Evolutionary conservation across 1,284 basidiomycete species (phyloP).

Genomic region (Melampsora allii-populina): DNA sequence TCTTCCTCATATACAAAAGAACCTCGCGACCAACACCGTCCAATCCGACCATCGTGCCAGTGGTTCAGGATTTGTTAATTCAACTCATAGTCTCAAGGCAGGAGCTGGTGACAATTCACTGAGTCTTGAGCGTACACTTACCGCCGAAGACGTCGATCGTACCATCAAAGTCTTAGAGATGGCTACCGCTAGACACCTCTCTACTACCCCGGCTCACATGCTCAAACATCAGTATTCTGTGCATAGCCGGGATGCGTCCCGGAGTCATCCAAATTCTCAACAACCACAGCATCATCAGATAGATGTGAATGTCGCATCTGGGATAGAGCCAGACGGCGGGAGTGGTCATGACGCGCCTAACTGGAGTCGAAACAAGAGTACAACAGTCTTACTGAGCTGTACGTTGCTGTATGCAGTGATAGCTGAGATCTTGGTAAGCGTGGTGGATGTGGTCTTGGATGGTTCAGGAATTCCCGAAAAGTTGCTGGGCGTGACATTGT

Average conservation of each 20-base stretch:
- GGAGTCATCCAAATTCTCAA: background rate
- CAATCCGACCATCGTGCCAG: background rate
- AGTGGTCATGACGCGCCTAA: slow-evolving; percentile 93
- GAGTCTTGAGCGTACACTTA: slow-evolving; percentile 17
- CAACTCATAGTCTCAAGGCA: background rate
- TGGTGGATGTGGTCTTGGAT: slow-evolving; percentile 89
- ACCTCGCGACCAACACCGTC: background rate
- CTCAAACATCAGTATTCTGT: slow-evolving; percentile 3
- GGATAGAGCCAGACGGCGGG: slow-evolving; percentile 58
- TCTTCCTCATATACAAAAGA: slow-evolving; percentile 47
- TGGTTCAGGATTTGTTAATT: background rate
- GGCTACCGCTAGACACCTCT: slow-evolving; percentile 38
- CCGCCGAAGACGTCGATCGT: slow-evolving; percentile 31
- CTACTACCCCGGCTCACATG: background rate
- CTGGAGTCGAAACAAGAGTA: slow-evolving; percentile 82
- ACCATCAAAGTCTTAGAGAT: slow-evolving; percentile 36
- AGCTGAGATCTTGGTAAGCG: slow-evolving; percentile 89
- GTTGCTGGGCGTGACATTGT: slow-evolving; percentile 92
- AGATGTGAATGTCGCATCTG: background rate
- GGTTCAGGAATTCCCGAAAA: slow-evolving; percentile 97
- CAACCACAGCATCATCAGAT: background rate
- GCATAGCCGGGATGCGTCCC: slow-evolving; percentile 20
- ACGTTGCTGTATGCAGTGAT: slow-evolving; percentile 94
- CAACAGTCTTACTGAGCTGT: slow-evolving; percentile 79
- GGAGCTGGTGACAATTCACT: background rate